Evolutionary conservation across 23 red algal species (phyloP).

Genomic region (Gracilaria caudata): DNA sequence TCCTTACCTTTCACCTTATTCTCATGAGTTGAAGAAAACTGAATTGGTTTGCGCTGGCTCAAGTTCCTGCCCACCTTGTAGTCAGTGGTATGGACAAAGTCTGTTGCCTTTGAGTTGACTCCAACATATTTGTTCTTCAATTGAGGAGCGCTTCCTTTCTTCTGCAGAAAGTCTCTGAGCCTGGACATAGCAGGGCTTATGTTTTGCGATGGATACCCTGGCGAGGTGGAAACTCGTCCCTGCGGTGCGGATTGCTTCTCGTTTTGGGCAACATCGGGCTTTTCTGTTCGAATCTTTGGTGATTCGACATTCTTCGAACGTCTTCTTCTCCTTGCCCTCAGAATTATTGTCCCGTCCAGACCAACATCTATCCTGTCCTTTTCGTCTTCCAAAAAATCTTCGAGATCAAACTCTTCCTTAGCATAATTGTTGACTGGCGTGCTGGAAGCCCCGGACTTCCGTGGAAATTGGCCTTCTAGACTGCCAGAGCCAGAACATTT

Average conservation of each 20-base stretch:
- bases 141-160: not conserved
- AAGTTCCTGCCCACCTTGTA: constrained; percentile 50
- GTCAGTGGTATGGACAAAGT: constrained; percentile 69
- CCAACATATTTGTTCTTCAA: not conserved
- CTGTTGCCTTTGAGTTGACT: not conserved
- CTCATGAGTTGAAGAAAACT: not conserved
- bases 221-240: not conserved
- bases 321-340: constrained; percentile 28
- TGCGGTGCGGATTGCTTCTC: constrained; percentile 1
- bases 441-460: constrained; percentile 21
- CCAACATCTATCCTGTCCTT: constrained; percentile 50
- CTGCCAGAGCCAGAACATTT: constrained; percentile 60
- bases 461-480: constrained; percentile 2
- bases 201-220: not conserved
- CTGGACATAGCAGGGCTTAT: constrained; percentile 12
- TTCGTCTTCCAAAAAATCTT: constrained; percentile 24
- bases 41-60: not conserved
- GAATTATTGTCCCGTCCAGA: constrained; percentile 35
- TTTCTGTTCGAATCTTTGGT: not conserved
- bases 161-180: not conserved
- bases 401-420: constrained; percentile 34
- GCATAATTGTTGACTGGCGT: constrained; percentile 25
- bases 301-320: not conserved
- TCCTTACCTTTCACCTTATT: not conserved
- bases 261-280: not conserved